Conservation (phyloP, 2,329 filamentous ascomycete species). For the Verticillium nubilum region DNA sequence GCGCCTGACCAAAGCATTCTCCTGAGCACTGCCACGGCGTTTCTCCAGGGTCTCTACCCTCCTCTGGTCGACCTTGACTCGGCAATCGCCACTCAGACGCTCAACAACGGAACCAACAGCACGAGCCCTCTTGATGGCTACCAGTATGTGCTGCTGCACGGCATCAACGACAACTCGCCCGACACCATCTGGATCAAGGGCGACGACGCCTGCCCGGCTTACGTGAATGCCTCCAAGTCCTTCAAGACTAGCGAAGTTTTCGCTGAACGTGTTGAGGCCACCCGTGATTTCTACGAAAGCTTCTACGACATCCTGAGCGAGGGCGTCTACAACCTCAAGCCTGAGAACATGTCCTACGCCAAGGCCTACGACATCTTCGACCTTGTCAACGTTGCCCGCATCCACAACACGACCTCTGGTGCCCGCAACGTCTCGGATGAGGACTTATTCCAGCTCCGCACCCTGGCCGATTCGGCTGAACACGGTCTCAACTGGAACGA, state of each 20-base stretch:
- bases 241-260: conserved; percentile 22
- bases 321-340: conserved; percentile 23
- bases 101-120: conserved; percentile 24
- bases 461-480: conserved; percentile 25
- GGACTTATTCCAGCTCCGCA: conserved; percentile 25
- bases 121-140: conserved; percentile 24
- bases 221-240: conserved; percentile 16
- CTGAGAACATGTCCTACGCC: conserved; percentile 24
- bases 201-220: conserved; percentile 25
- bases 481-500: conserved; percentile 24
- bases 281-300: conserved; percentile 22
- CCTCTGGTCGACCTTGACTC: conserved; percentile 20
- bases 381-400: conserved; percentile 27
- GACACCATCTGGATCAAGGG: conserved; percentile 32
- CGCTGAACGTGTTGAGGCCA: conserved; percentile 17
- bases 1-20: conserved; percentile 25
- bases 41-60: conserved; percentile 28
- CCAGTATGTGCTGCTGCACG: conserved; percentile 26
- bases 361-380: conserved; percentile 31
- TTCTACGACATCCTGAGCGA: conserved; percentile 21
- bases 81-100: conserved; percentile 19
- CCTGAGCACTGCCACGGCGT: conserved; percentile 27
- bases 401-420: conserved; percentile 22
- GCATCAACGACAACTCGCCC: conserved; percentile 22
- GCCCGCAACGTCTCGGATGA: conserved; percentile 24